Evolutionary conservation across 1,139 yeast genomes (phyloP).

Genomic region (Hansenula sp.): DNA sequence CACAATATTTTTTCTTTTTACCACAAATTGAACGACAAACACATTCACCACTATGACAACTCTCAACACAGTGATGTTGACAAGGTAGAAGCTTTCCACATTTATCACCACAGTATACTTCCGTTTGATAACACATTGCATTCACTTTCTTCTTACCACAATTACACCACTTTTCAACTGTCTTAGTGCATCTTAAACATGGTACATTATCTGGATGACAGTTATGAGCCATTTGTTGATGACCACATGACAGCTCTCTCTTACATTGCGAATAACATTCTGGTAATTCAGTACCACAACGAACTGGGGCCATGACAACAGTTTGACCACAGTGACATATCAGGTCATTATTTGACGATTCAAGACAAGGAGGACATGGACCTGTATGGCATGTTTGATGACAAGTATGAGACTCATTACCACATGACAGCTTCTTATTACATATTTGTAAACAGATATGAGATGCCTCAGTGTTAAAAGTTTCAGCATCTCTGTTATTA

Average conservation of each 20-base stretch:
- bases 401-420: slow-evolving; percentile 57
- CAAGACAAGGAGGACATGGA: slow-evolving; percentile 79
- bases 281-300: slow-evolving; percentile 78
- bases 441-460: slow-evolving; percentile 79
- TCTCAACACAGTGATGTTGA: slow-evolving; percentile 58
- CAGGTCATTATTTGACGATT: slow-evolving; percentile 77
- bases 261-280: slow-evolving; percentile 68
- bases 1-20: slow-evolving; percentile 47
- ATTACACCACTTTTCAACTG: slow-evolving; percentile 61
- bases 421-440: slow-evolving; percentile 65
- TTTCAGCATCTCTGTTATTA: slow-evolving; percentile 38
- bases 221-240: slow-evolving; percentile 63
- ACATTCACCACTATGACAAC: slow-evolving; percentile 39
- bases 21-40: slow-evolving; percentile 58
- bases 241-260: slow-evolving; percentile 68
- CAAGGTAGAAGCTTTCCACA: slow-evolving; percentile 62
- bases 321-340: slow-evolving; percentile 86
- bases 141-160: slow-evolving; percentile 64
- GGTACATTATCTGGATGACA: slow-evolving; percentile 64
- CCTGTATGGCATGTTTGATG: slow-evolving; percentile 79
- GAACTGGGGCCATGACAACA: slow-evolving; percentile 75
- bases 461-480: slow-evolving; percentile 59
- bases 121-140: slow-evolving; percentile 66
- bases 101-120: slow-evolving; percentile 67
- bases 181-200: slow-evolving; percentile 78